Percentiles rank a stretch among this genome's conserved stretches.
Evolutionary conservation across 2,329 filamentous ascomycete genomes (phyloP).

Genomic region (Coniella vitis): DNA sequence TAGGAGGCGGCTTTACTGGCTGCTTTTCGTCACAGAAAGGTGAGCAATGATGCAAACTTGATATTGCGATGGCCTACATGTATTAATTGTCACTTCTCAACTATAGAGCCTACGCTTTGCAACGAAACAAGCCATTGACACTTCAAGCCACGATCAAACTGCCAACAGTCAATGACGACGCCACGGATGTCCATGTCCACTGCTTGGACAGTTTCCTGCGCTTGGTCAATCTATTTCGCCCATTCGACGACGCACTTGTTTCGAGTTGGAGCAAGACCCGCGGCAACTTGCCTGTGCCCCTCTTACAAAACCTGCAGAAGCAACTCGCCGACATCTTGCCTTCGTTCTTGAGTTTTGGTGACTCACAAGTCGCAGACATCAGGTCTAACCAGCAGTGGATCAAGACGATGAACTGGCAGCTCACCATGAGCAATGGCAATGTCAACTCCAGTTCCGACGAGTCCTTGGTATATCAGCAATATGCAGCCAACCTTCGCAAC

Average conservation of each 20-base stretch:
- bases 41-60: slow-evolving; percentile 29
- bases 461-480: slow-evolving; percentile 53
- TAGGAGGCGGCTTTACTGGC: slow-evolving; percentile 64
- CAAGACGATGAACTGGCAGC: slow-evolving; percentile 56
- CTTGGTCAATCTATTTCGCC: slow-evolving; percentile 56
- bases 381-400: slow-evolving; percentile 58
- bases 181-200: slow-evolving; percentile 45
- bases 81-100: slow-evolving; percentile 17
- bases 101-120: slow-evolving; percentile 61
- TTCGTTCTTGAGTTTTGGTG: slow-evolving; percentile 42
- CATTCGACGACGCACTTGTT: slow-evolving; percentile 59
- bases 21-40: slow-evolving; percentile 66
- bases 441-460: slow-evolving; percentile 41
- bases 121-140: slow-evolving; percentile 62
- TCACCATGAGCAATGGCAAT: slow-evolving; percentile 49
- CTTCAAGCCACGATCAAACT: slow-evolving; percentile 62
- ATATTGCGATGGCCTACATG: too few species aligned
- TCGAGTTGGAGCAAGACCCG: slow-evolving; percentile 61
- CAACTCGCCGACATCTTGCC: slow-evolving; percentile 52
- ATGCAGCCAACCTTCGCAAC: slow-evolving; percentile 54
- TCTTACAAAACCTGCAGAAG: slow-evolving; percentile 53
- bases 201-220: slow-evolving; percentile 51
- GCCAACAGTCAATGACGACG: slow-evolving; percentile 56
- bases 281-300: slow-evolving; percentile 48
- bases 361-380: slow-evolving; percentile 49